Percentiles rank a stretch among this genome's conserved stretches.
Evolutionary conservation across 106 monocot species (phyloP).

Genomic region (Hemerocallis citrina): DNA sequence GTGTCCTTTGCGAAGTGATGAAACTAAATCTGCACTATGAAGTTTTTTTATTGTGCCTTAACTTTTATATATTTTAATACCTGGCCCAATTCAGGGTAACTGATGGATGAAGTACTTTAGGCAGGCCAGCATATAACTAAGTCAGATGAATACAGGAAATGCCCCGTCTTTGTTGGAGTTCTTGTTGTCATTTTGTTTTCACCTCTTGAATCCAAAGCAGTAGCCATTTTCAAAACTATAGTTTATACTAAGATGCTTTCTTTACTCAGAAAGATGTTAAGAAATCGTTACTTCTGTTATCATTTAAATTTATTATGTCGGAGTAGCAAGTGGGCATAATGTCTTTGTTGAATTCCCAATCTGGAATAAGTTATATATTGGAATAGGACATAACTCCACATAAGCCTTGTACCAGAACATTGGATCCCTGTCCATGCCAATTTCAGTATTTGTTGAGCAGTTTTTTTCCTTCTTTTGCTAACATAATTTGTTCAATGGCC

Average conservation of each 20-base stretch:
- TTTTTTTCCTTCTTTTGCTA: too few species aligned
- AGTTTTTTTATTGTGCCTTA: neutral
- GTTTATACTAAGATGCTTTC: neutral
- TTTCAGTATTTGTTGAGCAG: neutral
- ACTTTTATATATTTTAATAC: too few species aligned
- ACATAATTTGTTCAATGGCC: too few species aligned
- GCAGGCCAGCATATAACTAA: too few species aligned
- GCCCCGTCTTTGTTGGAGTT: too few species aligned
- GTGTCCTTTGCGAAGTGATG: neutral
- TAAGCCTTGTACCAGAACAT: neutral
- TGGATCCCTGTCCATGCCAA: neutral
- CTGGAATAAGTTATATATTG: neutral
- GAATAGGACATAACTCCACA: slow-evolving; percentile 2
- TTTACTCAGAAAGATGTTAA: neutral
- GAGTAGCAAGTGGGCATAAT: neutral
- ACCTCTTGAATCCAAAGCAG: neutral
- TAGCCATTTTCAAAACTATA: neutral
- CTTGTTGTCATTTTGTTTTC: neutral
- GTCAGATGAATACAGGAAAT: too few species aligned
- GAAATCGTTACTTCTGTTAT: neutral
- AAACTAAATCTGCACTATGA: neutral
- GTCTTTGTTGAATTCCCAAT: neutral
- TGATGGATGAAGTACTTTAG: too few species aligned
- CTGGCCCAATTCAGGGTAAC: too few species aligned
- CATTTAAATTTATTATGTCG: slow-evolving; percentile 1